Base-by-base conservation (phyloP, 2,329 filamentous ascomycete genomes). In the Tolypocladium ophioglossoides region DNA sequence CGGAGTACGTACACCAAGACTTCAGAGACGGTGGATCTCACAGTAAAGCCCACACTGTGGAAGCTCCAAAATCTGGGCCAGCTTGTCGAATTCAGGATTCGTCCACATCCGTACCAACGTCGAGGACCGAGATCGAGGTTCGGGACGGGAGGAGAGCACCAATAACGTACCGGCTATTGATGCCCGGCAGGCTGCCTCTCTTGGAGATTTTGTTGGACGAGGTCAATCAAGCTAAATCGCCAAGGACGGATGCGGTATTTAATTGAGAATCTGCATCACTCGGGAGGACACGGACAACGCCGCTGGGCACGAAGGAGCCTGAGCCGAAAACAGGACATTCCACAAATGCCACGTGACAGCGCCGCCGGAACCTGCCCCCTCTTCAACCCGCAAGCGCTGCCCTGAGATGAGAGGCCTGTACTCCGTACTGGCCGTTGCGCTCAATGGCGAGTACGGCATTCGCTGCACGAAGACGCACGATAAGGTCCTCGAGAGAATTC, bases 401-500 rank as follows among this genome's bases (percentile, higher is more conserved):
- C 12, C 18, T 14, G 44, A 32, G 18, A 32, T 48, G 44, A 48
- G 10, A 12, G n/a, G 27, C 24, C 24, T 27, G 27, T n/a, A n/a
- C n/a, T n/a, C n/a, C 16, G 22, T 22, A 8, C 40, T 27, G 40
- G 12, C 8, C 7, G 41, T 20, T 22, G n/a, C 51, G 18, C 35
- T 37, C 49, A 38, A 59, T 61, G 59, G 50, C 52, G 32, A 52
- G 48, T 24, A 54, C 52, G 18, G 56, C 51, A 44, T 53, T 59
- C 51, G 50, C 58, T 35, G 55, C 58, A 50, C 55, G 44, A n/a
- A 53, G 57, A 37, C 58, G 61, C 44, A 55, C 48, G 12, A 34
- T 50, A 34, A 51, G 59, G 14, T 62, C 58, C 22, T 60, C 61
- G 12, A 52, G n/a, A 11, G 51, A 34, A 10, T 60, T 62, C n/a